Evolutionary conservation across 192 early-diverging fungal genomes (phyloP).

Genomic region (Phlyctochytrium arcticum): DNA sequence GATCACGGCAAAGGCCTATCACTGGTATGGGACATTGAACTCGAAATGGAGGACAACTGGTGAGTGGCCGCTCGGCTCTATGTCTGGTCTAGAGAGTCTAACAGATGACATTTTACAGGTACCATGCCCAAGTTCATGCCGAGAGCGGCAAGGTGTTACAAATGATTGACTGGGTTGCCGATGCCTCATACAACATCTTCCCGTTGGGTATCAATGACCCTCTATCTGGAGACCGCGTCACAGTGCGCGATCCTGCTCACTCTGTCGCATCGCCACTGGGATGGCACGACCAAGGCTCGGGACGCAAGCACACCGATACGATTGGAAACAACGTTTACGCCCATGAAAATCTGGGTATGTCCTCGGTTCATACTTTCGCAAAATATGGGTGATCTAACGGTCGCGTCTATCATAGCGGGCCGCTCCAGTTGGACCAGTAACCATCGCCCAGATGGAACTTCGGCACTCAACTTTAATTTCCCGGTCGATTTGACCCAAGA

Average conservation of each 20-base stretch:
- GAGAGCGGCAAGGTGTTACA: constrained; percentile 57
- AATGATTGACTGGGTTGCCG: constrained; percentile 82
- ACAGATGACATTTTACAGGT: constrained; percentile 3
- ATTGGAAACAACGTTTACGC: constrained; percentile 92
- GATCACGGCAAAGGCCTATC: constrained; percentile 46
- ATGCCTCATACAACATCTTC: constrained; percentile 75
- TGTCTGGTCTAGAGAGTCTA: not conserved
- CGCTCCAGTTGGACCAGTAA: constrained; percentile 69
- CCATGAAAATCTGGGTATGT: constrained; percentile 67
- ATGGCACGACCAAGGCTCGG: constrained; percentile 65
- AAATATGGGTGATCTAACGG: not conserved
- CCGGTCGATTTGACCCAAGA: constrained; percentile 58
- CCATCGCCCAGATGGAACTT: constrained; percentile 64
- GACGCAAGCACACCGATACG: constrained; percentile 60
- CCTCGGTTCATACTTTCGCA: too few species aligned
- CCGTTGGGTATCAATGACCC: constrained; percentile 82
- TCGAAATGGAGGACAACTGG: constrained; percentile 80
- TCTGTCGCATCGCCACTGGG: constrained; percentile 59
- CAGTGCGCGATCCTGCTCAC: constrained; percentile 54
- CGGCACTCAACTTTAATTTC: constrained; percentile 68
- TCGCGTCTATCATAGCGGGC: constrained; percentile 32
- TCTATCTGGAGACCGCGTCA: constrained; percentile 50
- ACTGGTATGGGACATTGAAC: constrained; percentile 78
- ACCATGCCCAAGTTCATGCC: constrained; percentile 55
- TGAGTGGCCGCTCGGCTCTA: constrained; percentile 18